A percentile compares a stretch with the other conserved stretches of the same genome.
Evolutionary conservation across 192 early-diverging fungal species (phyloP).

Genomic region (Backusella macrospora): DNA sequence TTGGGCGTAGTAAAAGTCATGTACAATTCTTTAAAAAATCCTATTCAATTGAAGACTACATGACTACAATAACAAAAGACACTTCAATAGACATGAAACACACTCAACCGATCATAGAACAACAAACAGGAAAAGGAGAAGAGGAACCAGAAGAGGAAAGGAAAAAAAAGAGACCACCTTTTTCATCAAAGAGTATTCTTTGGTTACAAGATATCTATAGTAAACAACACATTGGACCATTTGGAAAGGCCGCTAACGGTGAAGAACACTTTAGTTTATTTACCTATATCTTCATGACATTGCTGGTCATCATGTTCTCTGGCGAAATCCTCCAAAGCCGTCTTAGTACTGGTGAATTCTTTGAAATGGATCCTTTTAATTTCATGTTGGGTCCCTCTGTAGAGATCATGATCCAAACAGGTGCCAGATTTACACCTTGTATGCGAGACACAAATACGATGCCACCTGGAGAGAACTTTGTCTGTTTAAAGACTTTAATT

Average conservation of each 20-base stretch:
- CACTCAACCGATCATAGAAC: background rate
- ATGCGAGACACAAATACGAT: slow-evolving; percentile 53
- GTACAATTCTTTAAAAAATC: slow-evolving; percentile 6
- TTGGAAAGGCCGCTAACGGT: background rate
- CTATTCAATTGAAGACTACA: background rate
- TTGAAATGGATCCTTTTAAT: slow-evolving; percentile 20
- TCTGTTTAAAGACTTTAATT: background rate
- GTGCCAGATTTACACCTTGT: slow-evolving; percentile 83
- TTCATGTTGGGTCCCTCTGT: slow-evolving; percentile 17
- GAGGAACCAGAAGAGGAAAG: background rate
- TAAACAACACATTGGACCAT: slow-evolving; percentile 9
- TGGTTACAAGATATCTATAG: background rate
- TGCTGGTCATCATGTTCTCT: background rate
- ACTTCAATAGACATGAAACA: background rate
- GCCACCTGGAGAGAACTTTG: slow-evolving; percentile 1
- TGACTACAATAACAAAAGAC: background rate
- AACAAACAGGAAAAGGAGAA: background rate
- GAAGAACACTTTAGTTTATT: background rate
- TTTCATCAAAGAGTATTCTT: background rate
- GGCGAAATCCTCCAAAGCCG: slow-evolving; percentile 11
- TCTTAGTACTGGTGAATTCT: slow-evolving; percentile 12
- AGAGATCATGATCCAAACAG: slow-evolving; percentile 35
- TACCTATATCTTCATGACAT: background rate
- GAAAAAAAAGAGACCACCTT: background rate
- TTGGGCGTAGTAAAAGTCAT: background rate